A percentile compares a stretch with the other conserved stretches of the same genome.
Conservation (phyloP, 2,329 filamentous ascomycete genomes). For the Clonostachys sp. region DNA sequence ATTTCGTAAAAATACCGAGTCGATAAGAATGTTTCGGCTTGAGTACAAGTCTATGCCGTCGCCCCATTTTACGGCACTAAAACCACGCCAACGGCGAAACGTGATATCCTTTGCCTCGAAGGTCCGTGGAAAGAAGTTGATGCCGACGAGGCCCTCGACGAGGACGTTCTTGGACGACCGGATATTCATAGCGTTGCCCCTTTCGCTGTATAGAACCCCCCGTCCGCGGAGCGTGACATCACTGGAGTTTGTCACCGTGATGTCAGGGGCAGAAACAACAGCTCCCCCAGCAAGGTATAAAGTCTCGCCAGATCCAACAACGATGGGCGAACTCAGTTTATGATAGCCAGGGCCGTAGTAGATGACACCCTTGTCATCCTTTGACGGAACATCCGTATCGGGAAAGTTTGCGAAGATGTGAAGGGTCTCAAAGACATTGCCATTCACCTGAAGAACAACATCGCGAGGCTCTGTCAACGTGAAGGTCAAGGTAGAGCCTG, state of each 20-base stretch:
- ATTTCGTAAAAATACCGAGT: slow-evolving; percentile 22
- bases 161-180: neutral
- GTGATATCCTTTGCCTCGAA: slow-evolving; percentile 3
- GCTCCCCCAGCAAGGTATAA: slow-evolving; percentile 9
- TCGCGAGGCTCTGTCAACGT: neutral
- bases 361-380: neutral
- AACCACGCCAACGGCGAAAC: slow-evolving; percentile 6
- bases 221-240: neutral
- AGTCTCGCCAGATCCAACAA: slow-evolving; percentile 6
- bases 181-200: neutral
- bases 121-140: neutral
- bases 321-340: slow-evolving; percentile 3
- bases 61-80: slow-evolving; percentile 9
- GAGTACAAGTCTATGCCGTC: slow-evolving; percentile 16
- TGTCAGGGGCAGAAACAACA: slow-evolving; percentile 3
- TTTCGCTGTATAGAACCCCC: neutral
- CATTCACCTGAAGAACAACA: slow-evolving; percentile 8
- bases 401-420: slow-evolving; percentile 13
- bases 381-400: slow-evolving; percentile 2
- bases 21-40: slow-evolving; percentile 11
- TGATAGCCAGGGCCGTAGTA: slow-evolving; percentile 14
- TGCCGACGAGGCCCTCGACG: neutral
- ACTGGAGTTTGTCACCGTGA: slow-evolving; percentile 6
- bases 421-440: slow-evolving; percentile 12
- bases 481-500: neutral